Percentiles rank a stretch among this genome's conserved stretches.
phyloP scores from a whole-genome alignment of 1,139 yeast species.

The Sugiyamaella paludigena region DNA sequence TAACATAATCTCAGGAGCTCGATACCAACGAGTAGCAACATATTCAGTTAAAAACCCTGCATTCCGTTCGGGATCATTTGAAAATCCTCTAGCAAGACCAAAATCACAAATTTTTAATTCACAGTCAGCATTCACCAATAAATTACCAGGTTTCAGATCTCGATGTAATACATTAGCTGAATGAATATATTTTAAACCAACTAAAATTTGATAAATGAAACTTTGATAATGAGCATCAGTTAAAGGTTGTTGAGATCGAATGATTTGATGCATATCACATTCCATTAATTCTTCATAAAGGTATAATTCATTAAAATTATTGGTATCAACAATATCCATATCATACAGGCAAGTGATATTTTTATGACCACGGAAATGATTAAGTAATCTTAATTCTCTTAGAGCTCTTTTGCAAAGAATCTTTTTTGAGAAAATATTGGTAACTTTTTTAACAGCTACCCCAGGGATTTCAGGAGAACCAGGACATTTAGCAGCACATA shows the following conservation, averaged over 20 bases:
- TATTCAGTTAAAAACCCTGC: conserved; percentile 93
- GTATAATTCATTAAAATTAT: conserved; percentile 84
- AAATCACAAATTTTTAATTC: conserved; percentile 95
- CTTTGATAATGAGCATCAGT: conserved; percentile 95
- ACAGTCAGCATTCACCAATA: conserved; percentile 92
- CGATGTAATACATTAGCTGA: conserved; percentile 94
- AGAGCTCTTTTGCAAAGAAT: conserved; percentile 86
- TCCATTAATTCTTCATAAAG: conserved; percentile 95
- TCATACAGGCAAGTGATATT: conserved; percentile 93
- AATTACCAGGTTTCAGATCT: conserved; percentile 90
- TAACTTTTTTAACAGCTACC: conserved; percentile 89
- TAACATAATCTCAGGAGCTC: conserved; percentile 97
- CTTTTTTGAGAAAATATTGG: conserved; percentile 85
- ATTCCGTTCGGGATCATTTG: conserved; percentile 77
- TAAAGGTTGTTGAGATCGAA: conserved; percentile 86
- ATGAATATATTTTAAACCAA: conserved; percentile 92
- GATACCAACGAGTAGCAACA: conserved; percentile 96
- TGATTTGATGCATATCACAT: conserved; percentile 97
- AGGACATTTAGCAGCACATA: conserved; percentile 83
- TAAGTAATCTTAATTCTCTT: conserved; percentile 80
- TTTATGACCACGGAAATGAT: conserved; percentile 80
- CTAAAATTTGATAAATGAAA: conserved; percentile 84
- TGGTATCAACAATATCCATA: conserved; percentile 83
- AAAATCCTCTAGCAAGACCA: conserved; percentile 94
- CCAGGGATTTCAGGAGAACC: conserved; percentile 57